Percentiles rank a stretch among this genome's conserved stretches.
Conservation (phyloP, 176 grass and related monocot genomes). For the Oryza coarctata region DNA sequence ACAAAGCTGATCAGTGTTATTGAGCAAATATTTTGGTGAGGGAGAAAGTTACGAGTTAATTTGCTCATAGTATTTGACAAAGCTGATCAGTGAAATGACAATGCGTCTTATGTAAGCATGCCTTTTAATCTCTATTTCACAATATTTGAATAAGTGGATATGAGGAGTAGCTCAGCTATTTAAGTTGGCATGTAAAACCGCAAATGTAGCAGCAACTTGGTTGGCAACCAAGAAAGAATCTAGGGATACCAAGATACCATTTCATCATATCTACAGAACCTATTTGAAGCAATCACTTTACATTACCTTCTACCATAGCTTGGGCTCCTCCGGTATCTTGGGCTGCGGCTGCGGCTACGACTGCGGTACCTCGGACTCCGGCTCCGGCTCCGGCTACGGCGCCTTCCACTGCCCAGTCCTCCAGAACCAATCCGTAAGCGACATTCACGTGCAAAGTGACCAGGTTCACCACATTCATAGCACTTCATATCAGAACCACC, state of each 20-base stretch:
- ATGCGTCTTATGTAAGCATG: not conserved
- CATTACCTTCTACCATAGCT: constrained; percentile 78
- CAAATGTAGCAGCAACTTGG: not conserved
- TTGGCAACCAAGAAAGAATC: not conserved
- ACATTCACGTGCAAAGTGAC: constrained; percentile 90
- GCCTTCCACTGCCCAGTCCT: constrained; percentile 68
- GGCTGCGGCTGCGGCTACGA: constrained; percentile 52
- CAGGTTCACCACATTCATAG: constrained; percentile 83
- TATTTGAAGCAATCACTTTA: not conserved
- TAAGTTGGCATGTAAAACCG: not conserved
- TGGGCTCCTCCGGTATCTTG: constrained; percentile 78
- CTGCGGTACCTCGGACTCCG: constrained; percentile 54
- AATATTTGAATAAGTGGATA: not conserved
- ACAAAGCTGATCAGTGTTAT: not conserved
- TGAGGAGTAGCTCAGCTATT: not conserved
- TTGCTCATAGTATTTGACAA: too few relatives aligned
- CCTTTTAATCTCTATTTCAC: not conserved
- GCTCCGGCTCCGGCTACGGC: constrained; percentile 48
- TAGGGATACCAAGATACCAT: not conserved
- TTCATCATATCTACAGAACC: not conserved
- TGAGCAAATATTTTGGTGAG: not conserved
- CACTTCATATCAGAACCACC: constrained; percentile 79
- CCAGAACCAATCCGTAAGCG: constrained; percentile 65
- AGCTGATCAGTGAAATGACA: not conserved
- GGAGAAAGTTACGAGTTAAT: not conserved